phyloP scores from a whole-genome alignment of 2,329 filamentous ascomycete genomes.

The Colletotrichum sp. region DNA sequence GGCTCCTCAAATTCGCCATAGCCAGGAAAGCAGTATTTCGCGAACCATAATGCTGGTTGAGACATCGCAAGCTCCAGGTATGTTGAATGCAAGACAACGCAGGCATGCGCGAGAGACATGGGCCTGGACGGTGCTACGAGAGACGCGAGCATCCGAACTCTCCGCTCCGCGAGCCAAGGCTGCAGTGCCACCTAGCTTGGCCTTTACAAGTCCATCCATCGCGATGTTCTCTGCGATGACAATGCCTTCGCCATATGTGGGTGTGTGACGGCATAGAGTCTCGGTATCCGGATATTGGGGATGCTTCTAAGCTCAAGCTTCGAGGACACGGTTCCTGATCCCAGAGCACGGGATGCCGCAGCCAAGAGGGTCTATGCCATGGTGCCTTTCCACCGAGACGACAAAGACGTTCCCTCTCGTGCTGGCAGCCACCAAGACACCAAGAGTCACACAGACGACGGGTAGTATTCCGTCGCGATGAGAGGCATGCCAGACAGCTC shows the following conservation, averaged over 20 bases:
- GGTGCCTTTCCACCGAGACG: slow-evolving; percentile 9
- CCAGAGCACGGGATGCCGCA: neutral
- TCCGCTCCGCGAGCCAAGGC: neutral
- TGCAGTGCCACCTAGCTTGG: neutral
- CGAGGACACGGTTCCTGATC: neutral
- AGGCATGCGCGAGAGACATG: neutral
- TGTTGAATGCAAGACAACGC: neutral
- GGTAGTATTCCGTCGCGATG: neutral
- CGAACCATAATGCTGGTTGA: neutral
- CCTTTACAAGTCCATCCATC: neutral
- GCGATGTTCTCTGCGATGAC: neutral
- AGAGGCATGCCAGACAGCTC: neutral
- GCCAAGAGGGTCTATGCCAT: slow-evolving; percentile 10
- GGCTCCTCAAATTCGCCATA: neutral
- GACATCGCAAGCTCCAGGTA: neutral
- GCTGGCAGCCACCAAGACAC: neutral
- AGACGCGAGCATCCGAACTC: neutral
- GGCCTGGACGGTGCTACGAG: neutral
- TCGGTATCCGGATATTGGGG: neutral
- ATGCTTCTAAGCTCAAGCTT: neutral
- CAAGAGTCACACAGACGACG: neutral
- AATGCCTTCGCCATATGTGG: neutral
- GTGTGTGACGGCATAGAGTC: neutral
- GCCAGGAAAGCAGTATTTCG: neutral
- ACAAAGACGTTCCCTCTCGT: neutral